Evolutionary conservation across 768 basidiomycete genomes (phyloP).

Genomic region (Leccinum uliginosum): DNA sequence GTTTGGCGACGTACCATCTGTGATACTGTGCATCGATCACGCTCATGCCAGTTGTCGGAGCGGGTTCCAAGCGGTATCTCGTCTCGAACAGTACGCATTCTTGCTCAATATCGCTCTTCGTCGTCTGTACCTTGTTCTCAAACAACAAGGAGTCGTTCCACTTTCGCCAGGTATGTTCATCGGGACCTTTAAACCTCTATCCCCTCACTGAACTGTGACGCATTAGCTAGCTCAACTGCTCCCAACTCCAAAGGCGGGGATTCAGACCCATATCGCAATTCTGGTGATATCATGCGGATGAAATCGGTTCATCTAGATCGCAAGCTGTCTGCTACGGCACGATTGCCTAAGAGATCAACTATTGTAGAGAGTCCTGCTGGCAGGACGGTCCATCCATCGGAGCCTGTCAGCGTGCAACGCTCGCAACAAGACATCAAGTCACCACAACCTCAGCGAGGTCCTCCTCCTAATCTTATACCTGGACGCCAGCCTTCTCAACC

Average conservation of each 20-base stretch:
- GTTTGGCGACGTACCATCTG: slow-evolving; percentile 68
- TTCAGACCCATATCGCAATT: slow-evolving; percentile 80
- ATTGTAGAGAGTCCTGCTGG: slow-evolving; percentile 94
- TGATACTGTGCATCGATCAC: slow-evolving; percentile 78
- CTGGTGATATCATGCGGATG: slow-evolving; percentile 89
- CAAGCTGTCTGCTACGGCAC: slow-evolving; percentile 90
- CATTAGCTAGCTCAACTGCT: slow-evolving; percentile 27
- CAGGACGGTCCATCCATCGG: slow-evolving; percentile 72
- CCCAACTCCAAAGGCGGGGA: slow-evolving; percentile 37
- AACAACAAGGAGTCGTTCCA: slow-evolving; percentile 88
- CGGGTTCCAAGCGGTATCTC: slow-evolving; percentile 89
- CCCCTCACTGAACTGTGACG: slow-evolving; percentile 7
- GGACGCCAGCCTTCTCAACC: slow-evolving; percentile 34
- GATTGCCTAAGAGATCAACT: slow-evolving; percentile 88
- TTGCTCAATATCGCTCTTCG: slow-evolving; percentile 92
- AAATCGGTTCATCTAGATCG: slow-evolving; percentile 93
- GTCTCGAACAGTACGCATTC: slow-evolving; percentile 97
- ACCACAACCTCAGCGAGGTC: slow-evolving; percentile 39
- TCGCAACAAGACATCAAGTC: slow-evolving; percentile 37
- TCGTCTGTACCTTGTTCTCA: slow-evolving; percentile 80
- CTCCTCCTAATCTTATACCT: slow-evolving; percentile 33
- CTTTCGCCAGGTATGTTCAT: slow-evolving; percentile 59
- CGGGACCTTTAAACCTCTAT: slow-evolving; percentile 2
- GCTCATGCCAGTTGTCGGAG: slow-evolving; percentile 57
- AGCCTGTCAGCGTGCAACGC: slow-evolving; percentile 47